Percentiles rank a stretch among this genome's conserved stretches.
phyloP scores from a whole-genome alignment of 108 stramenopile species.

The Pseudonitzschia multiseries region DNA sequence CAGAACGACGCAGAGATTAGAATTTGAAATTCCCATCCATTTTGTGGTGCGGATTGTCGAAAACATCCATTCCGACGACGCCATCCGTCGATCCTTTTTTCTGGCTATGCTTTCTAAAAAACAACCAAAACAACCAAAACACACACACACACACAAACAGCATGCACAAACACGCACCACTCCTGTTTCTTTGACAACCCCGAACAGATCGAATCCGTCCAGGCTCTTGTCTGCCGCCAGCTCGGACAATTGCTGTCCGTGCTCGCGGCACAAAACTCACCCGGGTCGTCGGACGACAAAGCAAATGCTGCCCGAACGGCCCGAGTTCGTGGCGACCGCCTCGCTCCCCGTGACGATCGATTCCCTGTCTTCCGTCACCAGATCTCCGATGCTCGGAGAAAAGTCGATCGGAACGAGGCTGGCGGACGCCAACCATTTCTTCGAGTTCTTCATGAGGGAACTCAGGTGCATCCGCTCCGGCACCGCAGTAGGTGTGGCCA shows the following conservation, averaged over 20 bases:
- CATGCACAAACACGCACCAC: conserved; percentile 28
- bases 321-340: conserved; percentile 17
- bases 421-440: not conserved
- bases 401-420: conserved; percentile 33
- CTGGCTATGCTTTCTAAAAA: no score
- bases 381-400: conserved; percentile 18
- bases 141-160: not conserved
- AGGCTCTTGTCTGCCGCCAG: conserved; percentile 44
- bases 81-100: no score
- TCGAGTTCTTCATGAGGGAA: conserved; percentile 15
- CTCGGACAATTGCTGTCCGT: conserved; percentile 64
- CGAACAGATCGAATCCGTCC: conserved; percentile 56
- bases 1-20: no score
- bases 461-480: conserved; percentile 16
- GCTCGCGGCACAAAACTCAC: conserved; percentile 87
- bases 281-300: conserved; percentile 75
- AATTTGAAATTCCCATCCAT: no score
- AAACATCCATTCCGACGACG: no score
- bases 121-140: not conserved
- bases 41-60: no score
- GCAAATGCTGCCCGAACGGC: conserved; percentile 19
- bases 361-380: not conserved
- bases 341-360: conserved; percentile 11
- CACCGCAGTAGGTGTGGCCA: not conserved
- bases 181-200: conserved; percentile 77